Percentiles rank a stretch among this genome's conserved stretches.
Conservation (phyloP, 2,329 filamentous ascomycete genomes). For the Aspergillus japonicus region DNA sequence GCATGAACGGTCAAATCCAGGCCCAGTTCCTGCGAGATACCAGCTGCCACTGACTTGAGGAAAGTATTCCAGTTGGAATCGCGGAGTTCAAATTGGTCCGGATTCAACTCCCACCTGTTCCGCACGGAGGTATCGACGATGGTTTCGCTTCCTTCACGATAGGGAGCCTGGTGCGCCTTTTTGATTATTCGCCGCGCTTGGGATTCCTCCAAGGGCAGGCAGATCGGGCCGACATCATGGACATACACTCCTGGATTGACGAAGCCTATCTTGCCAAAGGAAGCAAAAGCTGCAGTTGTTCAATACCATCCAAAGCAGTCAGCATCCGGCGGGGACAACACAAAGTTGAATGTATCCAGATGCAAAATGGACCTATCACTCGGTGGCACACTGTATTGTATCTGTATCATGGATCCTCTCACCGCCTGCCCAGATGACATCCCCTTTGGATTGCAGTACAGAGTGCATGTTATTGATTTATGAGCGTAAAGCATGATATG, state of each 20-base stretch:
- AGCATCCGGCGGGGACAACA: too few relatives aligned
- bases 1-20: constrained; percentile 4
- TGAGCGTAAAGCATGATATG: too few relatives aligned
- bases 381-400: too few relatives aligned
- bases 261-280: too few relatives aligned
- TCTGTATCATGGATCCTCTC: too few relatives aligned
- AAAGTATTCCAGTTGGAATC: constrained; percentile 5
- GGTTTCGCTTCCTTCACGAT: constrained; percentile 13
- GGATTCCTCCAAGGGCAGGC: background rate
- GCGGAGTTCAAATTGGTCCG: constrained; percentile 6
- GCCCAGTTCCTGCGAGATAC: constrained; percentile 3
- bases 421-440: too few relatives aligned
- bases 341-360: too few relatives aligned
- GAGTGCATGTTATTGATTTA: too few relatives aligned
- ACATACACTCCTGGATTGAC: constrained; percentile 10
- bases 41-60: background rate
- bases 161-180: constrained; percentile 8
- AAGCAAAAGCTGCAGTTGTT: too few relatives aligned
- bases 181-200: background rate
- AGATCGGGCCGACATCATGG: constrained; percentile 1
- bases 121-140: constrained; percentile 13
- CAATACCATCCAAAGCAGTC: too few relatives aligned
- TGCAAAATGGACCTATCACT: too few relatives aligned
- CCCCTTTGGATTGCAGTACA: too few relatives aligned
- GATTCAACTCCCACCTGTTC: constrained; percentile 13